Evolutionary conservation across 2,329 filamentous ascomycete genomes (phyloP).

Genomic region (Fusarium neocosmosporiellum): DNA sequence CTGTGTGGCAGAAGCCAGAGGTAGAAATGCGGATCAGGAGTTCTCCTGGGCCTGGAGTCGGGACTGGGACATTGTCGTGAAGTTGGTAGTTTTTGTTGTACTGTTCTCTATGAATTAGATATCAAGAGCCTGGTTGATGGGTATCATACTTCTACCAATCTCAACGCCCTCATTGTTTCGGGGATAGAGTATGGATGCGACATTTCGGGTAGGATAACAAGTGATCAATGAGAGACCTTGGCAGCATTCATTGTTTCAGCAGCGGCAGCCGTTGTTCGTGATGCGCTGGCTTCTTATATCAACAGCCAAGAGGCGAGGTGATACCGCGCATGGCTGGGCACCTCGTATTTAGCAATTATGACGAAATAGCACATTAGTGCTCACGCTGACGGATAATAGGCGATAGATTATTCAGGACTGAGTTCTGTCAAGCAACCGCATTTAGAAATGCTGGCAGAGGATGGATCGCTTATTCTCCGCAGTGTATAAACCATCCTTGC

Average conservation of each 20-base stretch:
- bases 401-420: not conserved
- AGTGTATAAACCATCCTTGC: not conserved
- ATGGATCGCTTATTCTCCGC: not conserved
- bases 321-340: not conserved
- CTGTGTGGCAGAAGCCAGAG: constrained; percentile 33
- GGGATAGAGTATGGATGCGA: not conserved
- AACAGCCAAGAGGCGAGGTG: not conserved
- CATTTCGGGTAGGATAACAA: not conserved
- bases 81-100: constrained; percentile 23
- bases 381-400: not conserved
- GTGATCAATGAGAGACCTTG: not conserved
- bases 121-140: not conserved
- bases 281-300: not conserved
- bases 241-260: not conserved
- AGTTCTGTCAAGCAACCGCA: not conserved
- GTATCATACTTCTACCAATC: constrained; percentile 28
- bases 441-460: not conserved
- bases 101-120: constrained; percentile 8
- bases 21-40: constrained; percentile 23
- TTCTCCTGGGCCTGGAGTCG: constrained; percentile 12
- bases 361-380: constrained; percentile 10
- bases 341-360: not conserved
- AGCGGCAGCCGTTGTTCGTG: not conserved
- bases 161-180: constrained; percentile 29
- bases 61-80: constrained; percentile 17